Evolutionary conservation across 1,284 basidiomycete species (phyloP), one percentile per base, ranked within the genome.

Genomic region (Hypsizygus ulmarius): DNA sequence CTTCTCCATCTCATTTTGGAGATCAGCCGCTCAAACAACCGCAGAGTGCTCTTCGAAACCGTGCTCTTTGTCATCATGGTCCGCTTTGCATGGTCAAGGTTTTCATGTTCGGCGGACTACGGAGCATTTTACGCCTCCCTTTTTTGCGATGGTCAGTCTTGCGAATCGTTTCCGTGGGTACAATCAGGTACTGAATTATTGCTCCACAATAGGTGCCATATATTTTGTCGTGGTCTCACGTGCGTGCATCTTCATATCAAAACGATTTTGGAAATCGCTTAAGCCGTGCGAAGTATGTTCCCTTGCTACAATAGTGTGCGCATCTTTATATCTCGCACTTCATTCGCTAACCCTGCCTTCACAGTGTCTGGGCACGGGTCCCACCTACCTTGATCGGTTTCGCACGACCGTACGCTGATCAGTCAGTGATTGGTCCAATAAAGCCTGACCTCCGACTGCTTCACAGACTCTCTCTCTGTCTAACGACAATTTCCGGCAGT

Each of bases 201-300:
- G 5, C 10, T 16, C 21, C 9, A 7, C n/a, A 14, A 19, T n/a
- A 53, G 51, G 40, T 16, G 29, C 43, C 3, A 11, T 35, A 32
- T 43, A 53, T 16, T 53, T 53, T 34, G 21, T 29, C 21, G 37
- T 53, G 16, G 41, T 49, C 28, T 7, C 38, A 40, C 35, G 51
- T 53, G 37, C 9, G 7, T 21, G 10, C 9, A 11, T 30, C 21
- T 12, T 41, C 18, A 6, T 21, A 7, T 25, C 21, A 7, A 4
- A 25, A 3, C 7, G 19, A 1, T 25, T 28, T 14, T 21, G 10
- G 4, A 21, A 3, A 32, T 15, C 9, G 2, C 14, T 52, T 16
- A 45, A 14, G 33, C 5, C 5, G 7, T 11, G 12, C 43, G 15
- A 16, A 52, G 51, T 18, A 3, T 45, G 47, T 28, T 44, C 51